Base-by-base conservation (phyloP, 352 stramenopile genomes). In the Elongisporangium undulatum region DNA sequence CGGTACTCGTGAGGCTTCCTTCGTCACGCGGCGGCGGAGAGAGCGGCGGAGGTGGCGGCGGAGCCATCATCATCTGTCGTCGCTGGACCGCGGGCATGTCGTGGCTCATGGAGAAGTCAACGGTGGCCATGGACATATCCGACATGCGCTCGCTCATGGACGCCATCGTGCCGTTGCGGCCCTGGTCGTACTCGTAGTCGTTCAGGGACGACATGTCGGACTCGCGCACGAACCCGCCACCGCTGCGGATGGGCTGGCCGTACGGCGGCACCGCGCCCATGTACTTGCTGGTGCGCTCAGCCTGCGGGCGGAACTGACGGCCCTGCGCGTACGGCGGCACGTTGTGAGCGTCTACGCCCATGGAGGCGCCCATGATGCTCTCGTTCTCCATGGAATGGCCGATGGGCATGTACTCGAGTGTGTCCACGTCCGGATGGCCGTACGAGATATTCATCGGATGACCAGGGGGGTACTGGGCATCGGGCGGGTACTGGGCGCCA, bases 201-300 rank as follows among this genome's bases (percentile, higher is more conserved):
- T 77, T 71, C 55, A 88, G 72, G 24, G 74, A 86, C 12, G 80
- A 90, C 49, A 87, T 21, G 41, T 90, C 80, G 22, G 77, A 87
- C 55, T 85, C 80, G 17, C 79, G 79, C n/a, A 69, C 64, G 53
- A 41, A 53, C 15, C 49, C 29, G 1, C 59, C 64, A 26, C 69
- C 72, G 59, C 61, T 73, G 15, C 72, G 53, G 9, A 75, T 65
- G 6, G 72, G 72, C 3, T 72, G 75, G n/a, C 34, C 41, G 55
- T 80, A 79, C n/a, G 67, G 45, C 49, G 70, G 61, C 26, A 52
- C 56, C 29, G 61, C 50, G 6, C 71, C 61, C 21, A 68, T 69
- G 68, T 74, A 80, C 29, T 71, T 67, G 34, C 34, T 45, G 34
- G 34, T 45, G 34, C 34, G 34, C 2, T 8, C 3, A 4, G 12